Evolutionary conservation across 2,329 filamentous ascomycete genomes (phyloP), one percentile per base, ranked within the genome.

Genomic region (Hypoxylon sp.): DNA sequence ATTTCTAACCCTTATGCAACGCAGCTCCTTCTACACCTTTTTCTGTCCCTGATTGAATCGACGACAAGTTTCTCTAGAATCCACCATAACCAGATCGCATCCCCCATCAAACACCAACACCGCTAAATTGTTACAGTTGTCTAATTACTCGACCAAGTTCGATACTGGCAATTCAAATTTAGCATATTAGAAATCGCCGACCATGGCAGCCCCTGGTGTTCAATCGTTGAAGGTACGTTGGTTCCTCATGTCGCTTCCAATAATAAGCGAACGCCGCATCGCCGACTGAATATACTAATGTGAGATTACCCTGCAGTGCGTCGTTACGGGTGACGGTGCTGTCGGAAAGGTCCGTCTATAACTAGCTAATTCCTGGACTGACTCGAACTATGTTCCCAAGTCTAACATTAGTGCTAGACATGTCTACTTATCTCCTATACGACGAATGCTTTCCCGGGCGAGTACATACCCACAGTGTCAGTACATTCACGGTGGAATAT

Each of bases 401-500:
- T 64, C 78, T 80, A 73, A 80, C 75, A 50, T 57, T 34, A 23
- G 45, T 50, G 46, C 58, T 67, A 97, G 95, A 99, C 96, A 86
- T 99, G 96, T 85, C 90, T 99, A 65, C 90, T 99, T 76, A 99
- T 99, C 80, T 98, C 95, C 56, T 99, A 99, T 84, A 98, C 96
- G 70, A 99, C 96, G 70, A 99, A 98, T 84, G 96, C 96, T 71
- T 99, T 99, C 81, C 96, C 96, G n/a, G 96, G 96, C 81, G 96
- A 99, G 86, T 99, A 99, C 82, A 98, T 99, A 75, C 96, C 96
- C 73, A 99, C 96, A 75, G 96, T 99, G 92, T 96, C 83, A 81
- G 91, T 85, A 46, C 32, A 27, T 47, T 23, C 3, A 50, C 32
- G 29, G 16, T 54, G 51, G 37, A 56, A 47, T 32, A 27, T 54